phyloP scores from a whole-genome alignment of 768 basidiomycete species.

The Leccinum aurantiacum region DNA sequence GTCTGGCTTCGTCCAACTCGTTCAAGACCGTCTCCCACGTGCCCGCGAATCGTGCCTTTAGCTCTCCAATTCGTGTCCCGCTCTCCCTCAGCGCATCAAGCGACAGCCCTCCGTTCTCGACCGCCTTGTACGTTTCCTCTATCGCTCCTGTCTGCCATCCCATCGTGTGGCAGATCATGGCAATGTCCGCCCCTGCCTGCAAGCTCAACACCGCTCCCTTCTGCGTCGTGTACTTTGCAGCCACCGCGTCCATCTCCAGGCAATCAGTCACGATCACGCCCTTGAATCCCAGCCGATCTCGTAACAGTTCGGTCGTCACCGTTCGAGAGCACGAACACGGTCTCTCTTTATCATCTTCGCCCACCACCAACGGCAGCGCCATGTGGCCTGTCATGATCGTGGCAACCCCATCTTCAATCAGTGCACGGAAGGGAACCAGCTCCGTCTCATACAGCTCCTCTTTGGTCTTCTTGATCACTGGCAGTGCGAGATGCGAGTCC shows the following conservation, averaged over 20 bases:
- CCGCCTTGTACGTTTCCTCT: conserved; percentile 49
- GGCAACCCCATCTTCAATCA: conserved; percentile 43
- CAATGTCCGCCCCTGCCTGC: conserved; percentile 67
- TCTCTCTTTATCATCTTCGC: conserved; percentile 41
- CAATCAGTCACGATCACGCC: conserved; percentile 74
- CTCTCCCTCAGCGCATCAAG: conserved; percentile 42
- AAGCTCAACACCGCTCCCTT: conserved; percentile 56
- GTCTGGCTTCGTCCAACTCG: conserved; percentile 27
- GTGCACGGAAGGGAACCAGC: conserved; percentile 55
- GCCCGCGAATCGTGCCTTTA: conserved; percentile 54
- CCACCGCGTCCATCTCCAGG: conserved; percentile 74
- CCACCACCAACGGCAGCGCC: conserved; percentile 57
- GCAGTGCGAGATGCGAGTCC: conserved; percentile 69
- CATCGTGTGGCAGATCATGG: conserved; percentile 71
- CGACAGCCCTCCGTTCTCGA: conserved; percentile 44
- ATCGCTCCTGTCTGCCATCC: conserved; percentile 53
- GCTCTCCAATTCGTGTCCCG: conserved; percentile 42
- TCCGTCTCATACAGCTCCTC: conserved; percentile 46
- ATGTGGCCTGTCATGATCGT: conserved; percentile 77
- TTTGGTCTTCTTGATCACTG: conserved; percentile 53
- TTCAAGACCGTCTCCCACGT: conserved; percentile 43
- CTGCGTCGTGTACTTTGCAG: conserved; percentile 36
- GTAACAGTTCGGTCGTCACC: conserved; percentile 54
- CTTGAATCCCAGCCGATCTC: conserved; percentile 48
- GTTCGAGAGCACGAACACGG: conserved; percentile 58